Percentiles rank a stretch among this genome's conserved stretches.
Evolutionary conservation across 1,284 basidiomycete species (phyloP).

Genomic region (Cystobasidium pallidum): DNA sequence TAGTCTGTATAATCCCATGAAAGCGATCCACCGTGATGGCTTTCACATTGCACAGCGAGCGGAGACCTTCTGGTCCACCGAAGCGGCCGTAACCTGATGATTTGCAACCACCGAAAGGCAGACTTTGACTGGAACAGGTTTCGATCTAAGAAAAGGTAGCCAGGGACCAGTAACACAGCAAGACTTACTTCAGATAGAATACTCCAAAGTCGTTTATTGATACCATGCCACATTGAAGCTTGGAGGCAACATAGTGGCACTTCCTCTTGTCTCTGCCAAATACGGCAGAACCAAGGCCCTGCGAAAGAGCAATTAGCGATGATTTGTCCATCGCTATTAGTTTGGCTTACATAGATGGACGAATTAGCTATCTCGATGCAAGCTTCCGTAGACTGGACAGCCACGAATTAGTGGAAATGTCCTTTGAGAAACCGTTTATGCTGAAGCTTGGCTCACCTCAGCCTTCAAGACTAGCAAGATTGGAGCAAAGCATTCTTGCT

Average conservation of each 20-base stretch:
- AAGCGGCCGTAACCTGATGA: constrained; percentile 87
- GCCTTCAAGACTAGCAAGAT: constrained; percentile 82
- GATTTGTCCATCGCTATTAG: background rate
- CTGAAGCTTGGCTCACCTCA: constrained; percentile 48
- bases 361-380: constrained; percentile 83
- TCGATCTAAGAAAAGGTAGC: too few relatives aligned
- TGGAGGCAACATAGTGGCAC: constrained; percentile 75
- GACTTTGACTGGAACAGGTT: constrained; percentile 35
- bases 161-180: too few relatives aligned
- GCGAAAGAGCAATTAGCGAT: background rate
- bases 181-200: constrained; percentile 43
- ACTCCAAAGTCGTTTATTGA: constrained; percentile 73
- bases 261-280: constrained; percentile 79
- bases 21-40: constrained; percentile 82
- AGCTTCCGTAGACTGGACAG: constrained; percentile 67
- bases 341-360: constrained; percentile 69
- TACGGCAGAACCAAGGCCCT: constrained; percentile 82
- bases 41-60: constrained; percentile 82
- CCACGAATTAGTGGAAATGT: constrained; percentile 19
- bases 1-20: constrained; percentile 78
- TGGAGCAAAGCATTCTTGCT: constrained; percentile 83
- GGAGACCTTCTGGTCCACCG: constrained; percentile 88
- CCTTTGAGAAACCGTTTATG: too few relatives aligned
- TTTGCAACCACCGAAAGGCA: constrained; percentile 62
- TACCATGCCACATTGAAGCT: constrained; percentile 91